Percentiles rank a stretch among this genome's conserved stretches.
Conservation (phyloP, 495 filamentous ascomycete species). For the Pseudoneurospora amorphoporcata region DNA sequence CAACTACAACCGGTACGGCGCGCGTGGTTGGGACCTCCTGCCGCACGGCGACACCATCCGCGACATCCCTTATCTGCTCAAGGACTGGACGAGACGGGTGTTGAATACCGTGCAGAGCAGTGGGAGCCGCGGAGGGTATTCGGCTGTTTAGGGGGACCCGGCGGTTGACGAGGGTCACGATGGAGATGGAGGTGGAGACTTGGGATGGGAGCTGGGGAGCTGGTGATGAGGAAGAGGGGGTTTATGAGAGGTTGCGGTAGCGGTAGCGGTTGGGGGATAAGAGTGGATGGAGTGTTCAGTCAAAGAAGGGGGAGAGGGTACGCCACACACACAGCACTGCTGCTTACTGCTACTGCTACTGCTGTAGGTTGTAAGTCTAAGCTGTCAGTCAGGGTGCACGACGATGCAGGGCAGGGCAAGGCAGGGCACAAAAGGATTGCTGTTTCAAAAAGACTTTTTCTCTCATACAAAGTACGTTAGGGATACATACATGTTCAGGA, state of each 20-base stretch:
- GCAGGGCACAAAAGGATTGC: background rate
- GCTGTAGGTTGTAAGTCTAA: background rate
- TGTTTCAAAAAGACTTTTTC: background rate
- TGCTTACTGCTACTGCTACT: background rate
- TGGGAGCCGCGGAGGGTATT: constrained; percentile 79
- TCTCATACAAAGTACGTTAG: background rate
- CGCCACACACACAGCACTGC: background rate
- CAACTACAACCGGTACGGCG: constrained; percentile 95
- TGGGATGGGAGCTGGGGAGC: background rate
- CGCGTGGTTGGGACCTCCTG: constrained; percentile 88
- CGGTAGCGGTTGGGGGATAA: constrained; percentile 26
- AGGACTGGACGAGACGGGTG: constrained; percentile 73
- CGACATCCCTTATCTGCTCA: constrained; percentile 83
- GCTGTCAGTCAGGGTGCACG: background rate
- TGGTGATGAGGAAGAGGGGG: constrained; percentile 13
- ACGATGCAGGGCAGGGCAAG: background rate
- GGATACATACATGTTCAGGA: background rate
- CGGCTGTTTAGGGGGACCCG: constrained; percentile 56
- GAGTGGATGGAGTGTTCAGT: background rate
- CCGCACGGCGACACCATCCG: constrained; percentile 88
- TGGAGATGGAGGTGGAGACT: background rate
- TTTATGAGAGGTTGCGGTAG: constrained; percentile 24
- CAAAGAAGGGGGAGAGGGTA: background rate
- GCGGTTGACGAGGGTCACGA: background rate
- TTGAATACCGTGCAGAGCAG: constrained; percentile 75